These are phyloP conservation scores for Starmerella etchellsii DNA, from an alignment of 805 yeast species.

Conservation along the genomic window DNA sequence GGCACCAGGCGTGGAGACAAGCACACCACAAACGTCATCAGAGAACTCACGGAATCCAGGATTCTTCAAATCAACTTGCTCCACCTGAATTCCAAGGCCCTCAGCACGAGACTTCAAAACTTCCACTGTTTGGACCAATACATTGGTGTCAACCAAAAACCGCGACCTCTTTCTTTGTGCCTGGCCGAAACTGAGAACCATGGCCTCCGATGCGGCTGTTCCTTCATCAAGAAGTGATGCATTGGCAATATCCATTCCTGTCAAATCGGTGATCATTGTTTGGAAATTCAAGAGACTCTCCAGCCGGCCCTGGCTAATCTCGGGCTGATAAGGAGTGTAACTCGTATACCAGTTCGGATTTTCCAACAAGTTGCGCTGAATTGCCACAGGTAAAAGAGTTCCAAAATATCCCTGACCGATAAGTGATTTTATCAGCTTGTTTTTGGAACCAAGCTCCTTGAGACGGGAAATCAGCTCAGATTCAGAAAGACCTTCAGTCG, in stretches of 20 bases:
- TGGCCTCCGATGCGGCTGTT: constrained; percentile 95
- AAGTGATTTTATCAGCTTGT: constrained; percentile 56
- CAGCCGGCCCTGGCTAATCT: constrained; percentile 90
- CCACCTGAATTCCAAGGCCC: constrained; percentile 54
- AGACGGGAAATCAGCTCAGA: constrained; percentile 62
- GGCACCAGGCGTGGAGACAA: constrained; percentile 84
- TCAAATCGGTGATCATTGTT: constrained; percentile 78
- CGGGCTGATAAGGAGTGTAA: constrained; percentile 97
- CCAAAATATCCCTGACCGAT: constrained; percentile 95
- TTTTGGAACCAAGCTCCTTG: constrained; percentile 56
- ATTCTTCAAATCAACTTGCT: constrained; percentile 30
- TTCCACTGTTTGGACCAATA: constrained; percentile 76
- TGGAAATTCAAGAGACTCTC: constrained; percentile 85
- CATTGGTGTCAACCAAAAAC: constrained; percentile 59
- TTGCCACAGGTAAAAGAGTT: constrained; percentile 78
- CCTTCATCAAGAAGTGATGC: constrained; percentile 94
- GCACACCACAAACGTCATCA: constrained; percentile 55
- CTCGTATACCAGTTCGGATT: constrained; percentile 98
- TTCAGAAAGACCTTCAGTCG: constrained; percentile 67
- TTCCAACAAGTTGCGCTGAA: constrained; percentile 83
- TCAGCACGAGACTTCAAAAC: constrained; percentile 70
- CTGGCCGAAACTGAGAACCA: constrained; percentile 66
- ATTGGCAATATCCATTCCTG: constrained; percentile 90
- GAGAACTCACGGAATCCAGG: constrained; percentile 28
- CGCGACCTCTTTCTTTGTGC: constrained; percentile 51